Base-by-base conservation (phyloP, 2,329 filamentous ascomycete species). In the Aspergillus thermomutatus region DNA sequence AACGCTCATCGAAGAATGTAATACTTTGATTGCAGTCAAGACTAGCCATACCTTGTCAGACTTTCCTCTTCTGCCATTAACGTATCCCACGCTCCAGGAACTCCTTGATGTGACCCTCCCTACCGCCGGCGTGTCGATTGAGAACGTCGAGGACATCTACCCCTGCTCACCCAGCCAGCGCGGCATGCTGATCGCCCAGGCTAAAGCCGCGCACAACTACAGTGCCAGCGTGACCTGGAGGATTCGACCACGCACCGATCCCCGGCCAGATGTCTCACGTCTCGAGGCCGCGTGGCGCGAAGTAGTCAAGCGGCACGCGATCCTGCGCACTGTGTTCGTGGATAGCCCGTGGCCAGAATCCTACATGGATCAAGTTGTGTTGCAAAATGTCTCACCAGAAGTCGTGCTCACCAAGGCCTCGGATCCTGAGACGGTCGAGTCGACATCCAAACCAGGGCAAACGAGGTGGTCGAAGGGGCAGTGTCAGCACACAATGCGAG, bases 91-190 rank as follows among this genome's bases (percentile, higher is more conserved):
- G 17, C 14, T 52, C 21, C 6, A 50, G 3, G 19, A 40, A n/a
- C 26, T 31, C 2, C 8, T 49, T 2, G 7, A 46, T 3, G 27
- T 26, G 2, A 45, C 14, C 3, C 34, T 34, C 1, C 27, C 46
- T 9, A 23, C 31, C 8, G n/a, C 8, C 1, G 8, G 7, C 1
- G 34, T 50, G 27, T 40, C 52, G 4, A 14, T 46, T 2, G 26
- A 26, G 0, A 14, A 14, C 10, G 60, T 75, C 3, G 68, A 74
- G 49, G 72, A 77, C 51, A 63, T 67, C 3, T 75, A 75, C 50
- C 73, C 73, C 1, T 70, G 66, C 8, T 76, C 71, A 11, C 64
- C 73, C 2, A 64, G 76, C 0, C 75, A 77, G 53, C 72, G 75
- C 61, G 75, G 72, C 23, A 60, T 74, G 17, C 53, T 62, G 28